phyloP scores from a whole-genome alignment of 1,139 yeast genomes.

The Pneumocystis murina region DNA sequence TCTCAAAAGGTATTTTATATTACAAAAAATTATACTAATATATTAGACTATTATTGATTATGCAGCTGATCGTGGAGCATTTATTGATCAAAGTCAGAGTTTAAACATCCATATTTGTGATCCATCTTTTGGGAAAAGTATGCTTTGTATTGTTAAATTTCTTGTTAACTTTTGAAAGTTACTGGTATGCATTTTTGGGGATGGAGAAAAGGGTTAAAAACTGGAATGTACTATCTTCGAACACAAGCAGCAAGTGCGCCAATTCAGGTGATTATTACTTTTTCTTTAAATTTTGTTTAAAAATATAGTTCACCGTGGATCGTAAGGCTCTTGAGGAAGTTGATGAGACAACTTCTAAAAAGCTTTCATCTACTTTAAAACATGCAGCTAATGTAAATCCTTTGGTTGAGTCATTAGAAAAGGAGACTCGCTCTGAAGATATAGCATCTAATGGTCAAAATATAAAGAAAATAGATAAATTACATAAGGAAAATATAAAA shows the following conservation, averaged over 20 bases:
- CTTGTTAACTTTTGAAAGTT: slow-evolving; percentile 23
- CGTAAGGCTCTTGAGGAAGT: slow-evolving; percentile 30
- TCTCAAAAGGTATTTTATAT: slow-evolving; percentile 42
- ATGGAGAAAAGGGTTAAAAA: slow-evolving; percentile 91
- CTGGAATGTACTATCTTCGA: slow-evolving; percentile 94
- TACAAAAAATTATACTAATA: background rate
- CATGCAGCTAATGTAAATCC: slow-evolving; percentile 21
- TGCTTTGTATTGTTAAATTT: background rate
- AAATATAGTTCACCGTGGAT: slow-evolving; percentile 63
- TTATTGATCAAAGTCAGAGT: slow-evolving; percentile 87
- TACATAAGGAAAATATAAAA: slow-evolving; percentile 13
- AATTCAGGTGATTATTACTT: slow-evolving; percentile 25
- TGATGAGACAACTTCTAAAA: slow-evolving; percentile 21
- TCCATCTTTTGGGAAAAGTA: slow-evolving; percentile 70
- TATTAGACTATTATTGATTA: slow-evolving; percentile 57
- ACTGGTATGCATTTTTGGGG: slow-evolving; percentile 98
- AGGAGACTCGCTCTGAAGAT: background rate
- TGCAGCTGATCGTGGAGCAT: slow-evolving; percentile 93
- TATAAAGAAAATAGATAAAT: slow-evolving; percentile 4
- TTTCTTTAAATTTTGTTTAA: background rate
- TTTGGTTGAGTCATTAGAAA: slow-evolving; percentile 18
- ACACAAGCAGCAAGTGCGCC: slow-evolving; percentile 94
- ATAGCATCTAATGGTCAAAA: background rate
- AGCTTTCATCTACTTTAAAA: slow-evolving; percentile 14
- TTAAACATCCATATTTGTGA: slow-evolving; percentile 71